Evolutionary conservation across 1,284 basidiomycete species (phyloP), one percentile per base, ranked within the genome.

Genomic region (Ganoderma multipileum): DNA sequence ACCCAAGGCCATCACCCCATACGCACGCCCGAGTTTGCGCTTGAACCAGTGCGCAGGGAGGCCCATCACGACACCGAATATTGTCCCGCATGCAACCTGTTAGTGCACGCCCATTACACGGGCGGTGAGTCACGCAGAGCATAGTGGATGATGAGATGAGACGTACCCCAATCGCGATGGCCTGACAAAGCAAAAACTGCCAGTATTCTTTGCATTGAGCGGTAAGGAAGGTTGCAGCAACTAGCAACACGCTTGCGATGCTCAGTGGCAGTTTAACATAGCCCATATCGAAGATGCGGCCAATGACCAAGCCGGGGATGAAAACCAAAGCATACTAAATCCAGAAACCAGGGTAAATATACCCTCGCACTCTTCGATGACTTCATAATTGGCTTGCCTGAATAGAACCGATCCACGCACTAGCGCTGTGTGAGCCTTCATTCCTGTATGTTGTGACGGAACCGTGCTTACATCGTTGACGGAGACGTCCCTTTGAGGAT

Each of bases 381-480:
- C 16, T 28, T 36, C 26, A 11, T 4, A 18, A 42, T n/a, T 33
- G 50, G 67, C 78, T 23, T 63, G 85, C 88, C 79, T 93, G 90
- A 66, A 91, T 81, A 0, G 91, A 91, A 3, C 91, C 91, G 67
- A 93, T 92, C 92, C 91, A 93, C 20, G 91, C 86, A 57, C 89
- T 91, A 67, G 44, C 12, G 12, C 16, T 5, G 36, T 47, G 42
- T 44, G 23, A 41, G 41, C 47, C 20, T 41, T 23, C 55, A 28
- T 14, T 36, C 26, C 47, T 59, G 14, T 41, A 18, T 33, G 55
- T 33, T 16, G 76, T 8, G 30, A 33, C 1, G 9, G 36, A n/a
- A n/a, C 1, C 7, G 8, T 38, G 20, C 87, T 69, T 74, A 90
- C 90, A 91, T 89, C 39, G 80, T 83, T 4, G 89, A 91, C 3